These are phyloP conservation scores for Fomitopsis schrenkii DNA, from an alignment of 1,284 basidiomycete species.

Conservation along the genomic window DNA sequence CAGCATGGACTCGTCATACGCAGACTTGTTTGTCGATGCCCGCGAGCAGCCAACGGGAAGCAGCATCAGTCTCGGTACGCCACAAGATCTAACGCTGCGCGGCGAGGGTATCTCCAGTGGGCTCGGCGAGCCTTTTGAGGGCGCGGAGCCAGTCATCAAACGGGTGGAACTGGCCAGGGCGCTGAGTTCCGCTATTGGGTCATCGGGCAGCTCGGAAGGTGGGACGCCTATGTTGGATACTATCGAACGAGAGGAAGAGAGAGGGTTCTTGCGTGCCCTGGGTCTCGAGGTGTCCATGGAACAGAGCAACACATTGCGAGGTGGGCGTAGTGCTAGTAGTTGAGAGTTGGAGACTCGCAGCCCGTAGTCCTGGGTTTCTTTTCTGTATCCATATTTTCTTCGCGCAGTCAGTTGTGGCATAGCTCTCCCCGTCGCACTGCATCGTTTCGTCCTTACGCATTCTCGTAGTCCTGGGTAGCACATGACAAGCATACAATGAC, in stretches of 20 bases:
- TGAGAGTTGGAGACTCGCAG: neutral
- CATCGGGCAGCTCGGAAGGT: constrained; percentile 12
- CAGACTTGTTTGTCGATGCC: neutral
- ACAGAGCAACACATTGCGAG: neutral
- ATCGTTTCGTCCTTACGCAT: neutral
- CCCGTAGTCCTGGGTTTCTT: no score
- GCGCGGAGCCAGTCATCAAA: neutral
- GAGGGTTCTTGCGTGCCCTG: constrained; percentile 23
- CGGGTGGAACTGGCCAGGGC: constrained; percentile 12
- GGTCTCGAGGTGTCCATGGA: constrained; percentile 22
- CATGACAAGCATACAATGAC: neutral
- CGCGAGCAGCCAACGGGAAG: neutral
- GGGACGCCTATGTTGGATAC: constrained; percentile 9
- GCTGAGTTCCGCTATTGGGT: constrained; percentile 5
- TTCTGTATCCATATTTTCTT: neutral
- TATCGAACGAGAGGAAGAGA: constrained; percentile 19
- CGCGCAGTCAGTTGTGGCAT: neutral
- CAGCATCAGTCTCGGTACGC: neutral
- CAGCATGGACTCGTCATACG: neutral
- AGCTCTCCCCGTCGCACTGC: neutral
- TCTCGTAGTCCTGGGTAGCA: neutral
- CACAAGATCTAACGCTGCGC: neutral
- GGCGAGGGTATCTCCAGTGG: neutral
- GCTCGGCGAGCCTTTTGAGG: neutral
- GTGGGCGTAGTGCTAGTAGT: neutral